Conservation (phyloP, 306 rosid genomes). For the Vigna reflexopilosa region DNA sequence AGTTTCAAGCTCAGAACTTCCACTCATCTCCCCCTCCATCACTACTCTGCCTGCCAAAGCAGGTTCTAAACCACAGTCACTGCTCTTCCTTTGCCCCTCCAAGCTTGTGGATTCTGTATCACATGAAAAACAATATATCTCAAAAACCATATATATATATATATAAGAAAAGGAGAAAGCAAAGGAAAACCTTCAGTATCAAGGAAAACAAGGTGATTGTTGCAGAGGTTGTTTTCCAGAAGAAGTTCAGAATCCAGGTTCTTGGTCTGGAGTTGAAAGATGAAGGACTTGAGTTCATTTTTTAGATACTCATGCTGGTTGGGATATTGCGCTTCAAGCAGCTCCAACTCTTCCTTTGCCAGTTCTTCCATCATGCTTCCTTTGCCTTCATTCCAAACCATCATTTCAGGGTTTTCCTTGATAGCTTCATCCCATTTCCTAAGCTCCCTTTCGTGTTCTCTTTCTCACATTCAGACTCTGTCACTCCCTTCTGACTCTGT, state of each 20-base stretch:
- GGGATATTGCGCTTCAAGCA: slow-evolving; percentile 61
- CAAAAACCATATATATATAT: not conserved
- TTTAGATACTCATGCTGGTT: slow-evolving; percentile 54
- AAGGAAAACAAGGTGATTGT: slow-evolving; percentile 12
- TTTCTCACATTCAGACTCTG: not conserved
- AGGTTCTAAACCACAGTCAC: not conserved
- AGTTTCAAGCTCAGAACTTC: slow-evolving; percentile 37
- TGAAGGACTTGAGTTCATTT: slow-evolving; percentile 60
- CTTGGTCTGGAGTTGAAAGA: slow-evolving; percentile 47
- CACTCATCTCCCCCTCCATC: slow-evolving; percentile 22
- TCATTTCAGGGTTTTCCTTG: not conserved
- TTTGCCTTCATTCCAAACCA: not conserved
- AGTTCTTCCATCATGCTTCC: slow-evolving; percentile 50
- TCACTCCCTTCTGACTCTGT: not conserved
- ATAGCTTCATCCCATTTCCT: not conserved
- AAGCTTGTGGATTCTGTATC: slow-evolving; percentile 57
- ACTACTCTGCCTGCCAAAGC: slow-evolving; percentile 16
- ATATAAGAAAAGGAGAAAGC: not conserved
- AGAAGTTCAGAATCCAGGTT: slow-evolving; percentile 24
- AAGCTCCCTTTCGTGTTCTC: not conserved
- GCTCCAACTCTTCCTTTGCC: slow-evolving; percentile 57
- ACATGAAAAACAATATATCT: slow-evolving; percentile 5
- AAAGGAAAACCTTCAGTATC: slow-evolving; percentile 54
- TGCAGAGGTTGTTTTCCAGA: slow-evolving; percentile 28
- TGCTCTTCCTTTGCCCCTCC: slow-evolving; percentile 46